phyloP scores from a whole-genome alignment of 768 basidiomycete genomes.

The Phlebiopsis gigantea region DNA sequence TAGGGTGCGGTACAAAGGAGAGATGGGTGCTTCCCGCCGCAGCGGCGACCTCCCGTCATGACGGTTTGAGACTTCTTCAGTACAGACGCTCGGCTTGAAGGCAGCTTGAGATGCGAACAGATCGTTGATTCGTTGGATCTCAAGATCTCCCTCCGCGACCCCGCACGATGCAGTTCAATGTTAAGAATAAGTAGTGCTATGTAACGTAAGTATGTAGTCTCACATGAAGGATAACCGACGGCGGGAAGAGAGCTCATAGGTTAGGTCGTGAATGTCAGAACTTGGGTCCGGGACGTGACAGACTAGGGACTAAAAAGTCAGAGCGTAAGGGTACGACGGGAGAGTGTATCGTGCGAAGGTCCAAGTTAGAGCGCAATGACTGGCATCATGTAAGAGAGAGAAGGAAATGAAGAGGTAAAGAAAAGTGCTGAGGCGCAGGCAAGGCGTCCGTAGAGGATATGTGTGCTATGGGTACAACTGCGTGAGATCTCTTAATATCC shows the following conservation, averaged over 20 bases:
- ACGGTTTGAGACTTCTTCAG: too few relatives aligned
- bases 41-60: too few relatives aligned
- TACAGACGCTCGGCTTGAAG: background rate
- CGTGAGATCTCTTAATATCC: slow-evolving; percentile 1
- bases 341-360: slow-evolving; percentile 1
- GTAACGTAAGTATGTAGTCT: slow-evolving; percentile 4
- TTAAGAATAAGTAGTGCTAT: slow-evolving; percentile 1
- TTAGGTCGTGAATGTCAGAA: background rate
- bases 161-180: background rate
- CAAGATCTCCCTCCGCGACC: background rate
- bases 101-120: background rate
- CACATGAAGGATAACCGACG: background rate
- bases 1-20: background rate
- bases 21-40: background rate
- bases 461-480: background rate
- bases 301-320: background rate
- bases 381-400: slow-evolving; percentile 1
- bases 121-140: background rate
- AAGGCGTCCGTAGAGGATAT: background rate
- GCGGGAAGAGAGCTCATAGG: background rate
- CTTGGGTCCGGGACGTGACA: background rate
- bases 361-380: background rate
- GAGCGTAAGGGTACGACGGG: background rate
- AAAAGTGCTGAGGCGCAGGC: background rate
- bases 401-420: background rate